Evolutionary conservation across 768 basidiomycete species (phyloP), one percentile per base, ranked within the genome.

Genomic region (Tylopilus balloui): DNA sequence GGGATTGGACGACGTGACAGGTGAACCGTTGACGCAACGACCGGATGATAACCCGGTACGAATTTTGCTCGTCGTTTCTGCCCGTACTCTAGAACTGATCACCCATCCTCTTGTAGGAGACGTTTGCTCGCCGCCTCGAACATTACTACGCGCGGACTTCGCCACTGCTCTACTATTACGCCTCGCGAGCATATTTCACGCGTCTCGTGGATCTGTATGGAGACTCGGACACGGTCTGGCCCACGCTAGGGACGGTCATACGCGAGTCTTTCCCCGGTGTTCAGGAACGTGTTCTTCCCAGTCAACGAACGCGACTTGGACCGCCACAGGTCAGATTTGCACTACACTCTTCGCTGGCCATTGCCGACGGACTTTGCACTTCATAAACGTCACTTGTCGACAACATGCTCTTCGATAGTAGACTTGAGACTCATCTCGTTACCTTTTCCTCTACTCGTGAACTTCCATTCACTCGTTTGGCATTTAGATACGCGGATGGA

Each of bases 31-130:
- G 25, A 79, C 75, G 13, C 87, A 84, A 63, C 81, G 92, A 27
- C 83, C 89, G 3, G 92, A 94, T 58, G 92, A 94, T 62, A 87
- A 88, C 61, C 88, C 89, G 3, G 90, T 91, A 62, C 36, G 83
- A 70, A 27, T 21, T 35, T 11, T 12, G 19, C 28, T 54, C n/a
- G 32, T 36, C 4, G 23, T 21, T 15, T 32, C 53, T 14, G 1
- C 17, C n/a, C 21, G 19, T 35, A 6, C 13, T 6, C 7, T 45
- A 43, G 42, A 46, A 4, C 31, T 61, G 52, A 55, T 44, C 51
- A 42, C 35, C 25, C 42, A 40, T 15, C 15, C 37, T 35, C 28
- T 37, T 50, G 7, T 65, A 92, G 90, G 86, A 90, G 66, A 75
- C 80, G 21, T 90, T 92, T 62, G 71, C 80, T 24, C 83, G 83